These are phyloP conservation scores for Penicillium griseofulvum DNA, from an alignment of 2,329 filamentous ascomycete species.

Conservation along the genomic window DNA sequence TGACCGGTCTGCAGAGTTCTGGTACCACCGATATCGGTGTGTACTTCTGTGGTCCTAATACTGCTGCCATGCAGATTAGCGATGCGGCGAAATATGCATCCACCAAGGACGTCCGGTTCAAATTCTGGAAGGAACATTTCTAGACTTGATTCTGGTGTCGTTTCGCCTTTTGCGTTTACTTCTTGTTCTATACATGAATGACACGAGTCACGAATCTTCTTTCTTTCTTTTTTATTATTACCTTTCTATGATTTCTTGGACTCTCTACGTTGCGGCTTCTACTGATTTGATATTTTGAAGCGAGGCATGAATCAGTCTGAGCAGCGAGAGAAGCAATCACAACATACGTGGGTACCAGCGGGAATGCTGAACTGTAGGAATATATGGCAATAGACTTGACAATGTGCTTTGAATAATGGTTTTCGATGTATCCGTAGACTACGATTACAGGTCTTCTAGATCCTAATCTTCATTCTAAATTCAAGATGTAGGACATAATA, in stretches of 20 bases:
- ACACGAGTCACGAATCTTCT: slow-evolving; percentile 25
- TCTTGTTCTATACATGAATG: slow-evolving; percentile 12
- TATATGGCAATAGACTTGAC: slow-evolving; percentile 1
- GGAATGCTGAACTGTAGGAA: background rate
- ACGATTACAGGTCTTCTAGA: background rate
- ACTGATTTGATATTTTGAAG: slow-evolving; percentile 1
- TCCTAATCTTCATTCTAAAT: background rate
- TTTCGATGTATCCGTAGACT: background rate
- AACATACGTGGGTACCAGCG: background rate
- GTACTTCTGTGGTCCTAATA: slow-evolving; percentile 93
- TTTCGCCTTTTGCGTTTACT: background rate
- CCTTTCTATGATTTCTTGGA: slow-evolving; percentile 1
- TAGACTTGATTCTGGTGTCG: slow-evolving; percentile 21
- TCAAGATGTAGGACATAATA: no score
- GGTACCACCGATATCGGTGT: slow-evolving; percentile 86
- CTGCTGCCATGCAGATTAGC: slow-evolving; percentile 77
- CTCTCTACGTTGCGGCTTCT: background rate
- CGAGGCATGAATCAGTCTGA: background rate
- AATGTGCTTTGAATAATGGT: background rate
- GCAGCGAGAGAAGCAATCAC: background rate
- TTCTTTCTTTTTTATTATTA: slow-evolving; percentile 7
- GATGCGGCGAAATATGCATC: slow-evolving; percentile 72
- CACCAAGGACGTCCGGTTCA: slow-evolving; percentile 79
- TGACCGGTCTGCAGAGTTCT: slow-evolving; percentile 74
- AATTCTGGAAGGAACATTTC: slow-evolving; percentile 97